Evolutionary conservation across 768 basidiomycete genomes (phyloP), one percentile per base, ranked within the genome.

Genomic region (Cystofilobasidium ferigula): DNA sequence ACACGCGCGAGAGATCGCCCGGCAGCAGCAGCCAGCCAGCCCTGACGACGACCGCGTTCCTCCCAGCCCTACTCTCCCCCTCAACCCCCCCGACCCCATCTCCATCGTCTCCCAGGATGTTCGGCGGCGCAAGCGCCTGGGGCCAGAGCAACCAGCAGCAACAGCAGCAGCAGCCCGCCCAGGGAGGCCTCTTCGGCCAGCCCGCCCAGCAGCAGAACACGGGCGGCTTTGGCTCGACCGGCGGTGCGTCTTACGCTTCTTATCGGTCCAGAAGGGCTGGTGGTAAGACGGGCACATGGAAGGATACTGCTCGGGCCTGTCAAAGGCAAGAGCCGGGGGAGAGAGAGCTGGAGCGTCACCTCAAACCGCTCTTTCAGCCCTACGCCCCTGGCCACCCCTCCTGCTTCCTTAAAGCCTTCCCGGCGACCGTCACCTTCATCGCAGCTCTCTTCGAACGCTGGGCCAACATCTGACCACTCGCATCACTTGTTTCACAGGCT

Each of bases 141-240:
- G 65, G 65, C 14, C 65, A 67, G 30, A 51, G 57, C 38, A 67
- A 67, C 60, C 59, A 67, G 34, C 65, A 67, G 54, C 65, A 67
- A 40, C 67, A 68, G 53, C 61, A 62, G 48, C 65, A 67, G 42
- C 66, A 61, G 28, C 54, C 57, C 14, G n/a, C 30, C 18, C 51
- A 28, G 30, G 12, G 22, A 6, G 58, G 58, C 26, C 58, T 62
- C 61, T 62, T 62, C 51, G 61, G 61, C 16, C 54, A 62, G 32
- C 58, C 56, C 35, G 51, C 40, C 36, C 38, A 35, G 42, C 51
- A 36, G 22, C 56, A 43, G 1, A 38, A 56, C 10, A 32, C 26
- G 22, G 59, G 59, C 22, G 64, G 45, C 14, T 62, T 68, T 58
- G 61, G 67, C 38, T 58, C 61, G 30, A 28, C 26, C 38, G 57